Conservation (phyloP, 306 rosid genomes). For the Aeschynomene evenia region DNA sequence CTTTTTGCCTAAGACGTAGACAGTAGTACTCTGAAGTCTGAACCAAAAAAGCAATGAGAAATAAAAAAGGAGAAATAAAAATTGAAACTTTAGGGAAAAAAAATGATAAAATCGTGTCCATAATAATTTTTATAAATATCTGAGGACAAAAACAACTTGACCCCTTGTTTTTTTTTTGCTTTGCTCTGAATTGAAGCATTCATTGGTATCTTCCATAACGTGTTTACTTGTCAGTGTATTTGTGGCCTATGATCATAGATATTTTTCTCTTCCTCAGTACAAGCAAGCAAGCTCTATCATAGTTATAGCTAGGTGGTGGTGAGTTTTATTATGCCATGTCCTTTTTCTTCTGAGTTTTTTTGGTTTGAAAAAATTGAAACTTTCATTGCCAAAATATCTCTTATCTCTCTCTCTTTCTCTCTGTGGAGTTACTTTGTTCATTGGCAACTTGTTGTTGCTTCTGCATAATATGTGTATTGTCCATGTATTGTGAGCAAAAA, state of each 20-base stretch:
- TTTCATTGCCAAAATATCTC: conserved; percentile 21
- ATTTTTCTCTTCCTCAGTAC: conserved; percentile 16
- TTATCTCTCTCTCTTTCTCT: conserved; percentile 11
- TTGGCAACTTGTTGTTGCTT: conserved; percentile 18
- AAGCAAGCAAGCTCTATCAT: conserved; percentile 7
- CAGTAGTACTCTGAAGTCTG: neutral
- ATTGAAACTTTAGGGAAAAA: neutral
- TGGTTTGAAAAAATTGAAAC: conserved; percentile 14
- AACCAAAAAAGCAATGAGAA: too few relatives aligned
- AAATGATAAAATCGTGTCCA: conserved; percentile 9
- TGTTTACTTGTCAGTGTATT: conserved; percentile 20
- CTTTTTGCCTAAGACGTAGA: conserved; percentile 55
- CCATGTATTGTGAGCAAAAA: neutral
- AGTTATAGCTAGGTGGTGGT: neutral
- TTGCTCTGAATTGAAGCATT: neutral
- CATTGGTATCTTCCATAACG: neutral
- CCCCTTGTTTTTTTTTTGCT: neutral
- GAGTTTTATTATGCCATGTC: conserved; percentile 27
- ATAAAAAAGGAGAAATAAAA: conserved; percentile 5
- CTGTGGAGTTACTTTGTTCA: conserved; percentile 9
- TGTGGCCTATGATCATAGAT: conserved; percentile 5
- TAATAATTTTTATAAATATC: conserved; percentile 44
- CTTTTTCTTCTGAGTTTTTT: neutral
- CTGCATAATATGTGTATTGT: neutral
- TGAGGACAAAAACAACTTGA: neutral